Evolutionary conservation across 1,139 yeast species (phyloP).

Genomic region (Pichia sp.): DNA sequence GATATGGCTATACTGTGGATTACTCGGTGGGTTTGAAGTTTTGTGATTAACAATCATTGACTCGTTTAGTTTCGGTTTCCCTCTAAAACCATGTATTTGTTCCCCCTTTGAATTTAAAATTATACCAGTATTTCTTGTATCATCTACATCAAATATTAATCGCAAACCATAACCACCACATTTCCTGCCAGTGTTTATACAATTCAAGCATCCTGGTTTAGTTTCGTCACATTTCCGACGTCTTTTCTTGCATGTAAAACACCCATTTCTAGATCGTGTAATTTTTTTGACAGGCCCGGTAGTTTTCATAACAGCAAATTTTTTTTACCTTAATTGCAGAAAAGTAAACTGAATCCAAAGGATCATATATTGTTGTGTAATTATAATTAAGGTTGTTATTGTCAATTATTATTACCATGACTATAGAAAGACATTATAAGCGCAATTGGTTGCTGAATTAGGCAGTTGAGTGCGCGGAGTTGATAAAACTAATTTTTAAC

Average conservation of each 20-base stretch:
- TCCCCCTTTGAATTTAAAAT: slow-evolving; percentile 27
- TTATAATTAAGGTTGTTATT: too few relatives aligned
- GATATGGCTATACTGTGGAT: not conserved
- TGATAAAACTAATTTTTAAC: not conserved
- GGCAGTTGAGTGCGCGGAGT: not conserved
- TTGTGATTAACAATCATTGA: not conserved
- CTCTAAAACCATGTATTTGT: slow-evolving; percentile 32
- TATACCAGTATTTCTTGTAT: slow-evolving; percentile 26
- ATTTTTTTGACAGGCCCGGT: slow-evolving; percentile 28
- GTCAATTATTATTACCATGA: too few relatives aligned
- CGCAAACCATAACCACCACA: slow-evolving; percentile 47
- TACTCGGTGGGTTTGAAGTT: not conserved
- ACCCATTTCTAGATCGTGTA: slow-evolving; percentile 45
- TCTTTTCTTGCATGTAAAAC: slow-evolving; percentile 40
- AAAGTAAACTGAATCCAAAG: too few relatives aligned
- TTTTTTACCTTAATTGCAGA: not conserved
- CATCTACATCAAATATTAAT: slow-evolving; percentile 44
- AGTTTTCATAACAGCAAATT: not conserved
- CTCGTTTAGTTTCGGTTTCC: slow-evolving; percentile 28
- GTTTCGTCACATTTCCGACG: slow-evolving; percentile 53
- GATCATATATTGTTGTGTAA: too few relatives aligned
- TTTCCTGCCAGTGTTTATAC: slow-evolving; percentile 37
- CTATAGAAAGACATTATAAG: too few relatives aligned
- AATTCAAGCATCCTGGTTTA: slow-evolving; percentile 48
- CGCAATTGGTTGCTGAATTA: not conserved